Evolutionary conservation across 768 basidiomycete genomes (phyloP).

Genomic region (Sarcodon sp.): DNA sequence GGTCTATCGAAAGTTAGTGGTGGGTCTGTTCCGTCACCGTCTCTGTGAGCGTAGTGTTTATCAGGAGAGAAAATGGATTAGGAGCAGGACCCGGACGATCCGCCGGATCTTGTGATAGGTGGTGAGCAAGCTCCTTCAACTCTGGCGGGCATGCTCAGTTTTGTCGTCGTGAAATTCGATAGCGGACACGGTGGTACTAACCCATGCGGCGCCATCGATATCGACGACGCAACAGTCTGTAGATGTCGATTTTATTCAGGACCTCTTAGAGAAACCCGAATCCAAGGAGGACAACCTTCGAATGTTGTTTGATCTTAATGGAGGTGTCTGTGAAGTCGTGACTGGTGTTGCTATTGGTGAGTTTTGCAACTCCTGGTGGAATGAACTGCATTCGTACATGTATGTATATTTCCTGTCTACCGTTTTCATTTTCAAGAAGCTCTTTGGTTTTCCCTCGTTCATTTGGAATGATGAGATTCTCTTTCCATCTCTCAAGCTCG

Average conservation of each 20-base stretch:
- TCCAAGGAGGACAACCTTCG: slow-evolving; percentile 72
- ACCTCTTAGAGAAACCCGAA: slow-evolving; percentile 81
- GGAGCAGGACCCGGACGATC: slow-evolving; percentile 46
- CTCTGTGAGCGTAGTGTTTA: neutral
- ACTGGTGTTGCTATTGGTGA: slow-evolving; percentile 79
- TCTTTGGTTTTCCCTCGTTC: neutral
- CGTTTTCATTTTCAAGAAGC: neutral
- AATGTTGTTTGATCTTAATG: slow-evolving; percentile 83
- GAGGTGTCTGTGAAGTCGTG: slow-evolving; percentile 80
- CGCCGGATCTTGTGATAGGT: slow-evolving; percentile 71
- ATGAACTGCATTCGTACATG: no score
- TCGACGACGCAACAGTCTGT: slow-evolving; percentile 43
- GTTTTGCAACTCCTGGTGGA: slow-evolving; percentile 10
- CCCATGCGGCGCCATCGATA: slow-evolving; percentile 50
- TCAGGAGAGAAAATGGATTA: slow-evolving; percentile 8
- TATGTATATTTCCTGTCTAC: neutral
- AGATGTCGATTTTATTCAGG: slow-evolving; percentile 39
- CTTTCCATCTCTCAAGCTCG: neutral
- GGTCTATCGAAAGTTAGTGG: slow-evolving; percentile 77
- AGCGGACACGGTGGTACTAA: slow-evolving; percentile 97
- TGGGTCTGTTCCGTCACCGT: slow-evolving; percentile 16
- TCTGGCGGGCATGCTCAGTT: slow-evolving; percentile 4
- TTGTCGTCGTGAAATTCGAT: neutral
- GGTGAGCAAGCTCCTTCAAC: neutral
- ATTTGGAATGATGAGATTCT: neutral